These are phyloP conservation scores for Lachnellula suecica DNA, from an alignment of 2,329 filamentous ascomycete species.

Conservation along the genomic window DNA sequence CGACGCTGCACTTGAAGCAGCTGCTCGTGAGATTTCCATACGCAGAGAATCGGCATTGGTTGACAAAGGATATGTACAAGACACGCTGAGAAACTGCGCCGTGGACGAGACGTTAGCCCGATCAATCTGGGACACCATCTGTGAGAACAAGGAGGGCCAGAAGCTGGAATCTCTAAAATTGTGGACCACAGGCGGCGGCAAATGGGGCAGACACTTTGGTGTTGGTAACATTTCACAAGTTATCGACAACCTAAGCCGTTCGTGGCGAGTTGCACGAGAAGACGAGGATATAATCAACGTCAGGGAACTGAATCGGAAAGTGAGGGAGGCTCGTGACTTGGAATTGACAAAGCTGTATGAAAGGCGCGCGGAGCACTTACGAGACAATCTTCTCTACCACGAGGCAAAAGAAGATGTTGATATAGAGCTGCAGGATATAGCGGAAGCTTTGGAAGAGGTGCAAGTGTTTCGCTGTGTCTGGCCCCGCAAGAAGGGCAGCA, in stretches of 20 bases:
- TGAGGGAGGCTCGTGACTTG: slow-evolving; percentile 3
- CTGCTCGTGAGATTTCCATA: slow-evolving; percentile 3
- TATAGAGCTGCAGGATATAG: slow-evolving; percentile 2
- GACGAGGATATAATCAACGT: slow-evolving; percentile 7
- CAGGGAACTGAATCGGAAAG: slow-evolving; percentile 8
- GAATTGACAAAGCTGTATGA: background rate
- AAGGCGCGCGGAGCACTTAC: background rate
- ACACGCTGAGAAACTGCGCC: slow-evolving; percentile 12
- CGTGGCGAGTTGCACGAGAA: slow-evolving; percentile 11
- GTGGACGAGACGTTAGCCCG: slow-evolving; percentile 11
- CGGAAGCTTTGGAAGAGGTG: background rate
- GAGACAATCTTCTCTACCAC: no score
- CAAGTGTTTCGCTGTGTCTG: slow-evolving; percentile 11
- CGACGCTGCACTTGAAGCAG: slow-evolving; percentile 7
- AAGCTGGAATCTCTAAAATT: slow-evolving; percentile 8
- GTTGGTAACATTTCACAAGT: background rate
- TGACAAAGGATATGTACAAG: slow-evolving; percentile 6
- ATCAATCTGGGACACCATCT: slow-evolving; percentile 13
- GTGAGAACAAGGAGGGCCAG: slow-evolving; percentile 7
- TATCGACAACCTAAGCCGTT: slow-evolving; percentile 11
- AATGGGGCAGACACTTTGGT: background rate
- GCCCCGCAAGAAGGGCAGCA: slow-evolving; percentile 7
- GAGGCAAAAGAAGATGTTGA: slow-evolving; percentile 2
- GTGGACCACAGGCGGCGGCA: slow-evolving; percentile 4
- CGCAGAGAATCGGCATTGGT: background rate